A percentile compares a stretch with the other conserved stretches of the same genome.
phyloP scores from a whole-genome alignment of 2,329 filamentous ascomycete species.

The Penicillium sp. region DNA sequence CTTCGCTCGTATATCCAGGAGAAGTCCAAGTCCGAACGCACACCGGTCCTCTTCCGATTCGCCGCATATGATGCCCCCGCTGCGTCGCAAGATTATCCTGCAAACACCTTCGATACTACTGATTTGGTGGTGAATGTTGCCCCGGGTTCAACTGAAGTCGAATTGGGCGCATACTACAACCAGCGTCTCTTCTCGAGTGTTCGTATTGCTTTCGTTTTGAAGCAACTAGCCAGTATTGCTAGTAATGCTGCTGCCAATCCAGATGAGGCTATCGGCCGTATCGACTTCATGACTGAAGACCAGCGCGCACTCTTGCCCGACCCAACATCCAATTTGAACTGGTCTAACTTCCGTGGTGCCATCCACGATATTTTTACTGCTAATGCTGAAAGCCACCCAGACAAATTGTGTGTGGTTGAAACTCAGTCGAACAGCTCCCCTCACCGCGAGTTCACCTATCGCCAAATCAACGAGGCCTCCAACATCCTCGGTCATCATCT shows the following conservation, averaged over 20 bases:
- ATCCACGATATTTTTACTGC: constrained; percentile 46
- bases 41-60: constrained; percentile 47
- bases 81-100: constrained; percentile 40
- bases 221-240: constrained; percentile 44
- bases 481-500: constrained; percentile 80
- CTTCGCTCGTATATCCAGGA: constrained; percentile 43
- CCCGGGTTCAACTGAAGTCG: constrained; percentile 25
- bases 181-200: constrained; percentile 48
- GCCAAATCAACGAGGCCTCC: constrained; percentile 79
- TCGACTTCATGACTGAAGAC: constrained; percentile 43
- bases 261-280: constrained; percentile 41
- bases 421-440: constrained; percentile 54
- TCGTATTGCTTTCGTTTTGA: constrained; percentile 44
- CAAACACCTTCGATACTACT: constrained; percentile 45
- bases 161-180: constrained; percentile 45
- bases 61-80: constrained; percentile 48
- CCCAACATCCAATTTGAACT: constrained; percentile 45
- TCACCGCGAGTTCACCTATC: constrained; percentile 72
- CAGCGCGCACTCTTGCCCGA: constrained; percentile 39
- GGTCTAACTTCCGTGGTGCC: constrained; percentile 46
- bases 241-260: constrained; percentile 41
- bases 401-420: constrained; percentile 66
- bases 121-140: constrained; percentile 44
- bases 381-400: constrained; percentile 64
- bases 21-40: constrained; percentile 39